Conservation (phyloP, 2,329 filamentous ascomycete species). For the Verticillium isaacii region DNA sequence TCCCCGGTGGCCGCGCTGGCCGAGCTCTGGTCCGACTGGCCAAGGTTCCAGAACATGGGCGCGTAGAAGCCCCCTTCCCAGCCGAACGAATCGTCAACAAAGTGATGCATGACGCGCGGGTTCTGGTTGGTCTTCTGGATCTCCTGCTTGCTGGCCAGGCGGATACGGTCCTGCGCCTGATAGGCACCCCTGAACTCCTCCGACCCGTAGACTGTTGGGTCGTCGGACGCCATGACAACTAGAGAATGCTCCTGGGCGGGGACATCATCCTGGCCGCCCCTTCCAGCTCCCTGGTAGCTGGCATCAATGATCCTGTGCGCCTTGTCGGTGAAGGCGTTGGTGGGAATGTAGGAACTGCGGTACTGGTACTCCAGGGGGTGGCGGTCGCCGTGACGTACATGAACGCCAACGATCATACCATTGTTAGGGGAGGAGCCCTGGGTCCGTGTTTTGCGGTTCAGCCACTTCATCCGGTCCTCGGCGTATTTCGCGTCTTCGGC, state of each 20-base stretch:
- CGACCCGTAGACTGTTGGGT: constrained; percentile 67
- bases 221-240: constrained; percentile 71
- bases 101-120: constrained; percentile 49
- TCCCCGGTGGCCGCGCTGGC: constrained; percentile 26
- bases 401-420: constrained; percentile 61
- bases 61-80: constrained; percentile 88
- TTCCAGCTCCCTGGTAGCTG: constrained; percentile 35
- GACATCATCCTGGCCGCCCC: constrained; percentile 26
- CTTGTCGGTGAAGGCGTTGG: constrained; percentile 61
- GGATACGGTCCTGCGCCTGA: constrained; percentile 71
- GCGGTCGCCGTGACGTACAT: constrained; percentile 75
- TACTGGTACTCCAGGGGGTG: constrained; percentile 77
- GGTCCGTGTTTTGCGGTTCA: constrained; percentile 43
- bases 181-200: constrained; percentile 54
- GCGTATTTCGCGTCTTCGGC: constrained; percentile 64
- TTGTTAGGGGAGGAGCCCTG: constrained; percentile 39
- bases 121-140: constrained; percentile 33
- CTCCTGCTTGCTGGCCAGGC: constrained; percentile 61
- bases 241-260: constrained; percentile 38
- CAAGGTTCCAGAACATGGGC: constrained; percentile 76
- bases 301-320: constrained; percentile 51
- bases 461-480: constrained; percentile 47
- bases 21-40: constrained; percentile 37
- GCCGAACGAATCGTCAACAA: constrained; percentile 71
- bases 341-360: constrained; percentile 70